Conservation (phyloP, 177 flowering plant genomes). For the Vitis hybrid region DNA sequence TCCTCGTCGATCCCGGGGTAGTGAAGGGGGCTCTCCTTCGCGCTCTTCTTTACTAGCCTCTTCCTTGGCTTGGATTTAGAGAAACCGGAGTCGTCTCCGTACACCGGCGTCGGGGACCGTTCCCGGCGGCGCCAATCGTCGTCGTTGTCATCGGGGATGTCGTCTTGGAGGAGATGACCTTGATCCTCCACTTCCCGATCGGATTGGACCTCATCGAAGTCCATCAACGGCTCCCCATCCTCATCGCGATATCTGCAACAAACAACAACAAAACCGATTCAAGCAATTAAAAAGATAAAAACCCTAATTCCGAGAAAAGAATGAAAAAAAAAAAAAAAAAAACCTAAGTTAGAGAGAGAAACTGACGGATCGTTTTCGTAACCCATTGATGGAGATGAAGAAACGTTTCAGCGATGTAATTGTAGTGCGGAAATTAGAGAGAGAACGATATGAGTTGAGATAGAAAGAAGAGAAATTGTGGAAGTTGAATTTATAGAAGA, state of each 20-base stretch:
- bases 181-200: slow-evolving; percentile 26
- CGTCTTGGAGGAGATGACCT: slow-evolving; percentile 7
- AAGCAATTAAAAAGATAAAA: slow-evolving; percentile 2
- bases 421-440: no score
- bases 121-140: slow-evolving; percentile 37
- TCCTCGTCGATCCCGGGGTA: slow-evolving; percentile 29
- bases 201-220: slow-evolving; percentile 46
- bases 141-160: slow-evolving; percentile 14
- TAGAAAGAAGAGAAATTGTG: no score
- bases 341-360: not conserved
- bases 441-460: no score
- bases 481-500: no score
- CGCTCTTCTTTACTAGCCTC: slow-evolving; percentile 70
- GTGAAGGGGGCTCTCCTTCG: slow-evolving; percentile 4
- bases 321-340: not conserved
- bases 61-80: slow-evolving; percentile 62
- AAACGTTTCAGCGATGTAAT: no score
- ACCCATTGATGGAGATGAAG: slow-evolving; percentile 30
- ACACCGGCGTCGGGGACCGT: slow-evolving; percentile 68
- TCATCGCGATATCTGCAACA: slow-evolving; percentile 70
- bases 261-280: not conserved
- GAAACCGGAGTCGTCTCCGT: slow-evolving; percentile 30
- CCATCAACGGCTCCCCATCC: slow-evolving; percentile 89
- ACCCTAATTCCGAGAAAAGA: slow-evolving; percentile 17
- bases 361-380: slow-evolving; percentile 65